These are phyloP conservation scores for Zasmidium angulare DNA, from an alignment of 2,329 filamentous ascomycete genomes.

Conservation along the genomic window DNA sequence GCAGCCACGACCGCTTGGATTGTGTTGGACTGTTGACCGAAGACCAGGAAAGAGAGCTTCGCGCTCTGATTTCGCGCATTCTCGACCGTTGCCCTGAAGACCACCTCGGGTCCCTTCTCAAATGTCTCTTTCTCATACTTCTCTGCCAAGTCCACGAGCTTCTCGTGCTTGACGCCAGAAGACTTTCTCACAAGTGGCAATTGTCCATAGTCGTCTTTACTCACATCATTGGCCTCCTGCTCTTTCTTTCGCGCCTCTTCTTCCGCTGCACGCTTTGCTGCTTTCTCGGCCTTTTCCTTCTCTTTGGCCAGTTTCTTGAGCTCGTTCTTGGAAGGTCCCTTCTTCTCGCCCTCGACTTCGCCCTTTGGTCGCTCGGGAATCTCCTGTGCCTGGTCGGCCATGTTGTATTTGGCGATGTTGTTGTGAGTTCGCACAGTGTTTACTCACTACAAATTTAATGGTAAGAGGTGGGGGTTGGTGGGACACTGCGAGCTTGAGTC, in stretches of 20 bases:
- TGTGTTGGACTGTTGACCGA: conserved; percentile 72
- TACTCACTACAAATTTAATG: neutral
- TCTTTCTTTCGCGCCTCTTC: conserved; percentile 66
- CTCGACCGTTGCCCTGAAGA: conserved; percentile 77
- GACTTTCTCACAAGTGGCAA: conserved; percentile 51
- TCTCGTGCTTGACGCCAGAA: conserved; percentile 55
- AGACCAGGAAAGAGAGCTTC: conserved; percentile 87
- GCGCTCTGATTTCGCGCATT: conserved; percentile 85
- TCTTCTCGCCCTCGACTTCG: conserved; percentile 39
- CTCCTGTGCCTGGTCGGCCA: conserved; percentile 26
- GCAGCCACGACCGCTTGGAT: conserved; percentile 79
- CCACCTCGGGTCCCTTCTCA: conserved; percentile 55
- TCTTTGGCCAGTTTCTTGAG: conserved; percentile 87
- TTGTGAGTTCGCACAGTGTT: neutral
- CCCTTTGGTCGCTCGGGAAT: conserved; percentile 34
- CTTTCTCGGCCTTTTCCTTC: conserved; percentile 77
- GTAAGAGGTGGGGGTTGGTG: neutral
- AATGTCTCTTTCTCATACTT: conserved; percentile 50
- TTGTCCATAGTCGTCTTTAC: conserved; percentile 77
- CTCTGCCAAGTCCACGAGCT: conserved; percentile 64
- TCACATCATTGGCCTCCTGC: conserved; percentile 64
- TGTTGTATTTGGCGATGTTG: conserved; percentile 3
- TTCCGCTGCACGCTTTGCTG: conserved; percentile 65
- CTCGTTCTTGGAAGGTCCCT: conserved; percentile 70
- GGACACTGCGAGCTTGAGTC: neutral